Evolutionary conservation across 371 early-diverging fungal species (phyloP), one percentile per base, ranked within the genome.

Genomic region (Chytridium lagenaria): DNA sequence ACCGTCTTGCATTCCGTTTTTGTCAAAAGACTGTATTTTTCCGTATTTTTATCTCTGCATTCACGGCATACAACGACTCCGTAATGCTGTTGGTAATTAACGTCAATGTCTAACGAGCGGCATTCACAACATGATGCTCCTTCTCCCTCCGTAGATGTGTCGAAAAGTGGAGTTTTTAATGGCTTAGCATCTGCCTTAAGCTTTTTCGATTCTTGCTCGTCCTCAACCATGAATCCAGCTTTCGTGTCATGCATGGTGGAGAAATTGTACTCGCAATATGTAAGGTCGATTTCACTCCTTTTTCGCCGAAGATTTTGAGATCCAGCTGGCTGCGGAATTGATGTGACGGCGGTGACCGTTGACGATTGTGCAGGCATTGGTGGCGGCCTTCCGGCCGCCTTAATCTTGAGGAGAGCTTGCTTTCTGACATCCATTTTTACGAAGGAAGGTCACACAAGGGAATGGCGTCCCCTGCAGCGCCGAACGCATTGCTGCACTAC

Each of bases 1-100:
- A 84, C 90, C 78, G 90, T 88, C 72, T 88, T 91, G 39, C 91
- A 92, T 76, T 97, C 97, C 2, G 97, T 95, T 77, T 97, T 97
- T n/a, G 96, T 97, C 61, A 96, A 83, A 59, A 97, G 86, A 39
- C 92, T 90, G 74, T 95, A 97, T 70, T 92, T 91, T 31, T 97
- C 96, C 0, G 94, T 91, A 26, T 84, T 82, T 7, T 80, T 75
- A 26, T 92, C 91, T 68, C 88, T 88, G 76, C 97, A 97, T 26
- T 74, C 76, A 33, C 84, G 73, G 78, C 97, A 97, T 31, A 96
- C 93, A 28, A 71, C 70, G 15, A 91, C 81, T 37, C 85, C 80
- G 78, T 92, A 96, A 67, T 93, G 84, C 51, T 87, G 87, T 34
- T 85, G 76, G 65, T 91, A 92, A 0, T 87, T 84, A 15, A 87